phyloP scores from a whole-genome alignment of 1,139 yeast species.

The Pneumocystis carinii region DNA sequence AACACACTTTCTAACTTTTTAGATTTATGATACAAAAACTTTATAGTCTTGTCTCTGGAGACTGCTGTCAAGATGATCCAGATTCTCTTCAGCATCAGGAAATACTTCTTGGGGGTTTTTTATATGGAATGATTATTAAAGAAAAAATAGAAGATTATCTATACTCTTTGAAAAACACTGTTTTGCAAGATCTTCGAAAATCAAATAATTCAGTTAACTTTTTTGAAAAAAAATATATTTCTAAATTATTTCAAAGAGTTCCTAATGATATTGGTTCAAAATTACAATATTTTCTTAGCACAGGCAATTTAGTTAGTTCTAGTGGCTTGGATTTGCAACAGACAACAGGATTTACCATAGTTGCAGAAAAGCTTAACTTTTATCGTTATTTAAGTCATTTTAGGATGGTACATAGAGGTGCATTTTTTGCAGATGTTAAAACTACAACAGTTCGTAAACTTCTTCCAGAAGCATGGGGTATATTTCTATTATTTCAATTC shows the following conservation, averaged over 20 bases:
- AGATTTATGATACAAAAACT: slow-evolving; percentile 84
- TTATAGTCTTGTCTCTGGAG: slow-evolving; percentile 90
- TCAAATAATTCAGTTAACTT: slow-evolving; percentile 54
- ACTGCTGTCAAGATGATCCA: slow-evolving; percentile 93
- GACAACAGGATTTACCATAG: slow-evolving; percentile 95
- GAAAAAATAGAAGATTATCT: slow-evolving; percentile 92
- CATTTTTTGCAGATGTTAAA: slow-evolving; percentile 94
- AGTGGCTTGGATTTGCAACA: slow-evolving; percentile 96
- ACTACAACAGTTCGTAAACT: slow-evolving; percentile 94
- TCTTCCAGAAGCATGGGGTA: slow-evolving; percentile 95
- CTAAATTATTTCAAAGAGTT: slow-evolving; percentile 60
- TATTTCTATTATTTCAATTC: not conserved
- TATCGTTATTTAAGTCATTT: slow-evolving; percentile 93
- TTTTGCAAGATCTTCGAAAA: slow-evolving; percentile 67
- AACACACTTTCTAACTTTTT: not conserved
- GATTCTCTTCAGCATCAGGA: slow-evolving; percentile 99
- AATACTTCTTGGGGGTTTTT: slow-evolving; percentile 84
- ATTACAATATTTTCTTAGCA: slow-evolving; percentile 81
- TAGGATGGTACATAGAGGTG: slow-evolving; percentile 99
- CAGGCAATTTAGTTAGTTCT: slow-evolving; percentile 93
- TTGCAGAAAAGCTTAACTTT: slow-evolving; percentile 94
- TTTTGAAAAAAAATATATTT: slow-evolving; percentile 66
- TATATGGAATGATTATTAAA: slow-evolving; percentile 90
- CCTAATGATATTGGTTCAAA: slow-evolving; percentile 92
- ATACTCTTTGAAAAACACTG: slow-evolving; percentile 53